Conservation (phyloP, 345 rosid genomes). For the Aethionema arabicum region DNA sequence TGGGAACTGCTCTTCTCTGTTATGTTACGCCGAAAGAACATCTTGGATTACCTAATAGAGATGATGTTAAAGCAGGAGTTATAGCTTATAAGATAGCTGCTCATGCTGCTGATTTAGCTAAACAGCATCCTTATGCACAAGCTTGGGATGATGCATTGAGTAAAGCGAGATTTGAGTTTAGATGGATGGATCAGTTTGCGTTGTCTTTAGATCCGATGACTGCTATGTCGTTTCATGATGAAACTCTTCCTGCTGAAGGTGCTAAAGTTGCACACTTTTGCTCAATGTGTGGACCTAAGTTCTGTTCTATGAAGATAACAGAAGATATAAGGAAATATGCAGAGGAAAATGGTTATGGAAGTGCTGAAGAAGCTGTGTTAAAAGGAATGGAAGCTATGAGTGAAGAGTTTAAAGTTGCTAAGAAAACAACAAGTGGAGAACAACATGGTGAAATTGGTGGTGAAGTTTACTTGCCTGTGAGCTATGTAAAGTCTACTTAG, state of each 20-base stretch:
- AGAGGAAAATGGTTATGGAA: constrained; percentile 94
- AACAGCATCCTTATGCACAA: constrained; percentile 91
- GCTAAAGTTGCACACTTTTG: constrained; percentile 99
- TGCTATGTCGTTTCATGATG: constrained; percentile 97
- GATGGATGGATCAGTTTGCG: constrained; percentile 99
- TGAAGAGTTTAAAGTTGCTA: constrained; percentile 80
- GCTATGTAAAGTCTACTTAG: constrained; percentile 48
- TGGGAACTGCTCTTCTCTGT: constrained; percentile 98
- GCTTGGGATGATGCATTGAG: constrained; percentile 98
- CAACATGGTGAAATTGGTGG: constrained; percentile 98
- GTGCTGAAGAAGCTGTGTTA: constrained; percentile 81
- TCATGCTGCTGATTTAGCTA: constrained; percentile 98
- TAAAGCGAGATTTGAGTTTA: constrained; percentile 93
- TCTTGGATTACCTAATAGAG: constrained; percentile 97
- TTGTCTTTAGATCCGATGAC: constrained; percentile 96
- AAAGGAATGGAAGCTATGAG: constrained; percentile 98
- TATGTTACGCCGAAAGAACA: constrained; percentile 98
- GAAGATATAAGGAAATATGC: constrained; percentile 97
- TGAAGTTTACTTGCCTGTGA: constrained; percentile 84
- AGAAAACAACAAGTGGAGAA: constrained; percentile 91
- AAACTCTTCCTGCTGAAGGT: constrained; percentile 95
- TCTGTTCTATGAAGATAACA: constrained; percentile 99
- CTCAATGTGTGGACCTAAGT: constrained; percentile 98
- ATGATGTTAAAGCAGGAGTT: constrained; percentile 96
- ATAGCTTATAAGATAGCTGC: constrained; percentile 97